Evolutionary conservation across 176 grass and related monocot species (phyloP), one percentile per base, ranked within the genome.

Genomic region (Rhynchospora tenuis): DNA sequence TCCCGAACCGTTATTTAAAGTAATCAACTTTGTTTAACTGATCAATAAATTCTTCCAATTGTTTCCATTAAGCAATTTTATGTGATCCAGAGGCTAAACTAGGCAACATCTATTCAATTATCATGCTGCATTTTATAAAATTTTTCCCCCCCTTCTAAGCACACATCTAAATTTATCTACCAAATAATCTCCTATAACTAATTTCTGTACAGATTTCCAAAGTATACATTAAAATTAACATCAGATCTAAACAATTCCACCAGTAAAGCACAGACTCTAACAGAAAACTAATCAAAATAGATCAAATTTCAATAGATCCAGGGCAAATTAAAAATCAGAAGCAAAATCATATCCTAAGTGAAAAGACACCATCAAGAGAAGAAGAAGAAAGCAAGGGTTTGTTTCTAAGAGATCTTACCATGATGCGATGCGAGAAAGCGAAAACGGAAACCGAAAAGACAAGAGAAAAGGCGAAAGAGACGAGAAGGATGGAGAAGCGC

Each of bases 361-460:
- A 19, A 78, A 12, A 71, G 52, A 58, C 2, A 10, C 1, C 74
- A 33, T 16, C 31, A 15, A 55, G 26, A 78, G 29, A 50, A 0
- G 22, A 47, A 76, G 14, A 15, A 55, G 17, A 77, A 77, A 55
- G 22, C 5, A 28, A 76, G 48, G 48, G 33, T 38, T 38, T 38
- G 17, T 22, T 12, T 33, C 17, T 17, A 57, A 29, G 52, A 79
- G 78, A 81, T 81, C 57, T 81, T 63, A 81, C 78, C 78, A 81
- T 81, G 78, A 23, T 46, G 54, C 78, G 78, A 63, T 16, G 78
- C 59, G 55, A 38, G 29, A 62, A 62, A 81, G 29, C 19, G 78
- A 63, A 38, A 11, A 23, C 5, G 9, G 50, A 55, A 55, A 15
- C 0, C n/a, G 23, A 43, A 5, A 22, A 73, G 19, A 73, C 27